Conservation (phyloP, 1,284 basidiomycete genomes). For the Cerioporus squamosus region DNA sequence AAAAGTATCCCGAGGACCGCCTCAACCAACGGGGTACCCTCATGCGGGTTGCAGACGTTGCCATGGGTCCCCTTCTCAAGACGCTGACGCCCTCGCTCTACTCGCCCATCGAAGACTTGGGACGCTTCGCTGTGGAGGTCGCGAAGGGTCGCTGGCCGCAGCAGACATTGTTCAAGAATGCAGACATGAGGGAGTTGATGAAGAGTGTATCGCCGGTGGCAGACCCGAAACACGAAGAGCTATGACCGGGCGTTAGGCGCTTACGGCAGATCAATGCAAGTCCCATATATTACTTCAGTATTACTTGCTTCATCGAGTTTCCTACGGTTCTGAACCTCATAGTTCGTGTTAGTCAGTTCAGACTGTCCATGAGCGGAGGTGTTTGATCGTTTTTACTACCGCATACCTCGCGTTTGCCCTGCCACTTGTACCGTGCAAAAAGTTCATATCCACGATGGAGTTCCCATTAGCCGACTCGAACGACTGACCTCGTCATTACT, state of each 20-base stretch:
- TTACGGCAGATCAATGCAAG: no score
- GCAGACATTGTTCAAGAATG: slow-evolving; percentile 29
- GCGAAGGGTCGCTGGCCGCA: slow-evolving; percentile 38
- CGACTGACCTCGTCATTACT: slow-evolving; percentile 56
- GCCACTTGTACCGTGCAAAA: no score
- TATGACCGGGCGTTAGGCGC: no score
- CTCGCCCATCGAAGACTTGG: slow-evolving; percentile 30
- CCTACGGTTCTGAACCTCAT: no score
- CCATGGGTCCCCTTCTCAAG: slow-evolving; percentile 16
- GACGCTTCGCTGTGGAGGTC: slow-evolving; percentile 31
- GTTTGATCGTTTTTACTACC: no score
- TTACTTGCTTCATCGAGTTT: no score
- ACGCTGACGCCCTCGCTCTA: slow-evolving; percentile 21
- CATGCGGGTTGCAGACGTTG: slow-evolving; percentile 20
- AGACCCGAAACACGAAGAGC: not conserved
- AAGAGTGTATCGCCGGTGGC: slow-evolving; percentile 11
- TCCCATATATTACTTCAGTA: no score
- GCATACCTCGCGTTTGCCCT: no score
- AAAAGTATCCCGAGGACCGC: slow-evolving; percentile 33
- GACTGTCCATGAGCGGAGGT: no score
- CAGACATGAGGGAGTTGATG: slow-evolving; percentile 27
- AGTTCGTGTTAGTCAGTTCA: no score
- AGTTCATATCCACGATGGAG: no score
- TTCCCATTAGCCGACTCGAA: slow-evolving; percentile 57
- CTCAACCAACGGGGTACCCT: slow-evolving; percentile 30